Percentiles rank a stretch among this genome's conserved stretches.
Evolutionary conservation across 2,329 filamentous ascomycete species (phyloP).

Genomic region (Sporothrix pseudoabietina): DNA sequence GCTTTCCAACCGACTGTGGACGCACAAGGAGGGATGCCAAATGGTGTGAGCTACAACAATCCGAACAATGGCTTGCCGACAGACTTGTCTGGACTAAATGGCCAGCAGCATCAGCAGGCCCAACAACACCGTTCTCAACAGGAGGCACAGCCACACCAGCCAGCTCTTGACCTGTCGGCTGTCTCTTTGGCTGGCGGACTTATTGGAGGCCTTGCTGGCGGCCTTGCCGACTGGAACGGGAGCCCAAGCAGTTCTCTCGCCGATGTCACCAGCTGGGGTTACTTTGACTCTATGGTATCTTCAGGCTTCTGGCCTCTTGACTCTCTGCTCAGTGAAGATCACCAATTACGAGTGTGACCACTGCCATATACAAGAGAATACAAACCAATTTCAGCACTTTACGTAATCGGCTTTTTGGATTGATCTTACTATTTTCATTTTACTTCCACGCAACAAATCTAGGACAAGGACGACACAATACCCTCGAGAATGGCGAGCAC

Average conservation of each 20-base stretch:
- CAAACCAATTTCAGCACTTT: neutral
- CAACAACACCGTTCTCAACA: neutral
- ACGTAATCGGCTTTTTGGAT: neutral
- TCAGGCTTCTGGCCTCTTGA: constrained; percentile 29
- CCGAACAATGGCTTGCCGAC: neutral
- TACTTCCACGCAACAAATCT: neutral
- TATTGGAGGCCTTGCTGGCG: neutral
- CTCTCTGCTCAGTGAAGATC: constrained; percentile 21
- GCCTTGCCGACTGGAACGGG: constrained; percentile 15
- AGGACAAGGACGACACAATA: neutral
- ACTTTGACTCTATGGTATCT: constrained; percentile 29
- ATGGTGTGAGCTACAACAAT: neutral
- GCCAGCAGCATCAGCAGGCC: neutral
- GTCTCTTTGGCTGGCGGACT: neutral
- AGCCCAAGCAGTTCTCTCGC: constrained; percentile 29
- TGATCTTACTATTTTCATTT: neutral
- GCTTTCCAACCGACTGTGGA: neutral
- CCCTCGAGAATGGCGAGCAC: constrained; percentile 19
- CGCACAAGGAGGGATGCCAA: neutral
- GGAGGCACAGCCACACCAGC: neutral
- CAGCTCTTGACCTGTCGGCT: neutral
- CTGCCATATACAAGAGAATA: neutral
- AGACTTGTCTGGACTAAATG: neutral
- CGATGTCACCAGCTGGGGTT: constrained; percentile 28
- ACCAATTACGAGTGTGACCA: neutral